Percentiles rank a stretch among this genome's conserved stretches.
These are phyloP conservation scores for Colletotrichum phormii DNA, from an alignment of 2,329 filamentous ascomycete genomes.

Conservation along the genomic window DNA sequence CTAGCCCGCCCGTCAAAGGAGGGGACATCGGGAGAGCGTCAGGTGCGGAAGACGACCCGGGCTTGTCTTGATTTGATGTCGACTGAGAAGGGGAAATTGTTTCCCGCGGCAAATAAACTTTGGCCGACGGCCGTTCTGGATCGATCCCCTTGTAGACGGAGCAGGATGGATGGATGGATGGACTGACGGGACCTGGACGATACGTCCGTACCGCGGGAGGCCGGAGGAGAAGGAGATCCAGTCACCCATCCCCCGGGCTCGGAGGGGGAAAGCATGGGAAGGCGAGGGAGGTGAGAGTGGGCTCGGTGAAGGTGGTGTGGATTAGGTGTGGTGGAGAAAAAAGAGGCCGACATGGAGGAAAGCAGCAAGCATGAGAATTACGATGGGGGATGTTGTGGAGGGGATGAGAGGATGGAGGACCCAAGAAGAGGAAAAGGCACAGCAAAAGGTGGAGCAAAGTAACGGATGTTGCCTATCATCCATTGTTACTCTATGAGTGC, in stretches of 20 bases:
- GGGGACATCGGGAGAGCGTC: not conserved
- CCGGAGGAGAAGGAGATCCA: not conserved
- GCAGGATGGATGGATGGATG: not conserved
- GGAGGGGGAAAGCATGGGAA: not conserved
- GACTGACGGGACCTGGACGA: not conserved
- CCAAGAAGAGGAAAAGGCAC: not conserved
- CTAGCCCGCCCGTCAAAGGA: not conserved
- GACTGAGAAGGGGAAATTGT: not conserved
- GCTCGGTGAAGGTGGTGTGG: constrained; percentile 1
- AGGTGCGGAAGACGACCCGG: not conserved
- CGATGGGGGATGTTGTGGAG: not conserved
- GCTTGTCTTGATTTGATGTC: not conserved
- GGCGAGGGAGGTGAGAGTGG: not conserved
- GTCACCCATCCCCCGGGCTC: not conserved
- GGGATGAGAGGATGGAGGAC: not conserved
- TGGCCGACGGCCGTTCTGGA: not conserved
- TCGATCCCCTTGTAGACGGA: not conserved
- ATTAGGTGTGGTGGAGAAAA: not conserved
- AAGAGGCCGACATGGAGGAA: not conserved
- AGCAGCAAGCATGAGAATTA: not conserved
- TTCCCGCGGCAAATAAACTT: not conserved
- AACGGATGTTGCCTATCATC: not conserved
- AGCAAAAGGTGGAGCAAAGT: not conserved
- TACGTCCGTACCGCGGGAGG: constrained; percentile 30
- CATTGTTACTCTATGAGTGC: not conserved